Evolutionary conservation across 192 early-diverging fungal genomes (phyloP).

Genomic region (Coemansia sp.): DNA sequence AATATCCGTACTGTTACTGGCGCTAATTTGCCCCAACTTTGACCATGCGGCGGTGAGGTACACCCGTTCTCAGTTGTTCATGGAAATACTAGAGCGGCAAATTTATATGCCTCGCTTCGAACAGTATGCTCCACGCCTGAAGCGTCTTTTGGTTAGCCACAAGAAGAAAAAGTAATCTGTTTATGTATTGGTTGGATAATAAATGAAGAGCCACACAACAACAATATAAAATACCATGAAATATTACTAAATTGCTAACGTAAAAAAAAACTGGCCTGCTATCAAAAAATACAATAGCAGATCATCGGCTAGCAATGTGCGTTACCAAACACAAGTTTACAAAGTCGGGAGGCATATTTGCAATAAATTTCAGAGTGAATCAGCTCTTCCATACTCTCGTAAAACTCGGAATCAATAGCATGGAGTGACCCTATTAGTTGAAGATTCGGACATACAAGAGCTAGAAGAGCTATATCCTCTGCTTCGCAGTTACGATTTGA

Average conservation of each 20-base stretch:
- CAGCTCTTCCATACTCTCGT: not conserved
- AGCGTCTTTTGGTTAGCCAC: not conserved
- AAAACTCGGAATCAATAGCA: not conserved
- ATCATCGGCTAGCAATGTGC: not conserved
- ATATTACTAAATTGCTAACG: too few relatives aligned
- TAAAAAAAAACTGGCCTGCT: too few relatives aligned
- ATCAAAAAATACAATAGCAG: too few relatives aligned
- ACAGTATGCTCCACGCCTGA: not conserved
- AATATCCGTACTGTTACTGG: not conserved
- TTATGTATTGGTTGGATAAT: too few relatives aligned
- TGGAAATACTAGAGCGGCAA: not conserved
- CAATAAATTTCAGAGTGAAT: not conserved
- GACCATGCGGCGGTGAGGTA: not conserved
- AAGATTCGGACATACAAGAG: not conserved
- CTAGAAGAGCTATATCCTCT: not conserved
- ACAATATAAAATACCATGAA: too few relatives aligned
- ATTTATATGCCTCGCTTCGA: not conserved
- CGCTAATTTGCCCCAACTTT: not conserved
- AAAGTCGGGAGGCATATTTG: not conserved
- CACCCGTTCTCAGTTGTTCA: not conserved
- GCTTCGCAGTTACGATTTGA: not conserved
- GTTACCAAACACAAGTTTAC: not conserved
- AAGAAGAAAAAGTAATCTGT: too few relatives aligned
- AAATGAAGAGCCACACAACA: not conserved
- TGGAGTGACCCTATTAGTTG: not conserved